phyloP scores from a whole-genome alignment of 495 filamentous ascomycete genomes.

The Neurospora tetrasperma region DNA sequence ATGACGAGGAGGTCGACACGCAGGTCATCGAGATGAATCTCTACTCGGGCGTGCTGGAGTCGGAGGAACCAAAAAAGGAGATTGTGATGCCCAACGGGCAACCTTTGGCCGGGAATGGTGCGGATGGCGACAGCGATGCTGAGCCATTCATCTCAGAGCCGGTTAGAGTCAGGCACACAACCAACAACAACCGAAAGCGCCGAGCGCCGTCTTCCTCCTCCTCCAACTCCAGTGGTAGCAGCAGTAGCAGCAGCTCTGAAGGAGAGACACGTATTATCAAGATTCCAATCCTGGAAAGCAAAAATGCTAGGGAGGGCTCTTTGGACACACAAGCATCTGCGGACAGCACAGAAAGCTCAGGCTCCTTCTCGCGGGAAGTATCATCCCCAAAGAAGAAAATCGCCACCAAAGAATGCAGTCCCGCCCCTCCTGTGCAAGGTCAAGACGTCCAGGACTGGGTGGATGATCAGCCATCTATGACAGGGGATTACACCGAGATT shows the following conservation, averaged over 20 bases:
- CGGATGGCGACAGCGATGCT: not conserved
- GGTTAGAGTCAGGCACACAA: not conserved
- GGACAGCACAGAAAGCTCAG: not conserved
- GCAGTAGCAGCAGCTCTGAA: conserved; percentile 1
- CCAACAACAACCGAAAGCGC: conserved; percentile 12
- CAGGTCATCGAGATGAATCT: conserved; percentile 19
- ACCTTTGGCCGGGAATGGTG: not conserved
- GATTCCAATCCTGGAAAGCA: conserved; percentile 5
- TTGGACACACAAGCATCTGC: not conserved
- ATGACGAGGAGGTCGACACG: conserved; percentile 7
- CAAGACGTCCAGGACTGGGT: not conserved
- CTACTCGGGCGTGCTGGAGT: conserved; percentile 11
- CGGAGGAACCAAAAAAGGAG: conserved; percentile 5
- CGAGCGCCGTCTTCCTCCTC: conserved; percentile 5
- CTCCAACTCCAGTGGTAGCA: conserved; percentile 2
- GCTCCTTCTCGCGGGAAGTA: not conserved
- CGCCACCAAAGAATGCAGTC: not conserved
- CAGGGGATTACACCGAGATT: not conserved
- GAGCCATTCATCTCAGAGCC: not conserved
- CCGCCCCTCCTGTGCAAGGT: not conserved
- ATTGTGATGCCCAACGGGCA: not conserved
- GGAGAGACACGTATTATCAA: conserved; percentile 13
- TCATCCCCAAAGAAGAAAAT: not conserved
- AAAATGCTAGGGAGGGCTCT: not conserved
- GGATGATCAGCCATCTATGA: not conserved